A percentile compares a stretch with the other conserved stretches of the same genome.
These are phyloP conservation scores for Hanseniaspora singularis DNA, from an alignment of 805 yeast species.

Conservation along the genomic window DNA sequence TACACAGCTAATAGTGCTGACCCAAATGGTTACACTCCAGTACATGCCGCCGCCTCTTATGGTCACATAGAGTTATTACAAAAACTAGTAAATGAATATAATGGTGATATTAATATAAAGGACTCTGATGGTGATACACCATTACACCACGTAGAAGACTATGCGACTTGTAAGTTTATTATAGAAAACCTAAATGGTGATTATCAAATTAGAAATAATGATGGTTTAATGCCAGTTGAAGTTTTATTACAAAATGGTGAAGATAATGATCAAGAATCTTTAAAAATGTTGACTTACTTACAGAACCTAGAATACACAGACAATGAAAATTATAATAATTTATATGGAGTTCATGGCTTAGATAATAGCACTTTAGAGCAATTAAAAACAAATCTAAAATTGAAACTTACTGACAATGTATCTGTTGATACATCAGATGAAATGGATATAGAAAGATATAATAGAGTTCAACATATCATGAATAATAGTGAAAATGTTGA, in stretches of 20 bases:
- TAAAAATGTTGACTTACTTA: slow-evolving; percentile 61
- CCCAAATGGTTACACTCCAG: slow-evolving; percentile 89
- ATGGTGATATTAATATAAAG: slow-evolving; percentile 71
- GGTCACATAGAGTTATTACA: slow-evolving; percentile 59
- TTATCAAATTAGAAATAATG: slow-evolving; percentile 48
- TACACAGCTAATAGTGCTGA: slow-evolving; percentile 65
- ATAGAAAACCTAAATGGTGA: slow-evolving; percentile 63
- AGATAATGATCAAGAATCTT: slow-evolving; percentile 53
- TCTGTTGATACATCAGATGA: slow-evolving; percentile 26
- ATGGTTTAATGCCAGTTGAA: slow-evolving; percentile 62
- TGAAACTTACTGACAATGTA: slow-evolving; percentile 39
- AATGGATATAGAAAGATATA: slow-evolving; percentile 46
- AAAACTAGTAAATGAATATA: slow-evolving; percentile 30
- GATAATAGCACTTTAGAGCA: slow-evolving; percentile 26
- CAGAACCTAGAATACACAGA: slow-evolving; percentile 23
- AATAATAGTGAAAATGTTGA: slow-evolving; percentile 66
- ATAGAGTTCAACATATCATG: slow-evolving; percentile 55
- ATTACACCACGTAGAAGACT: slow-evolving; percentile 75
- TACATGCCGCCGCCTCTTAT: slow-evolving; percentile 95
- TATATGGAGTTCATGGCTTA: slow-evolving; percentile 17
- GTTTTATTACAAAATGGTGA: slow-evolving; percentile 47
- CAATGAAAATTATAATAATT: slow-evolving; percentile 16
- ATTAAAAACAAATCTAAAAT: slow-evolving; percentile 40
- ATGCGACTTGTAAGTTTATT: slow-evolving; percentile 49
- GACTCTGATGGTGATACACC: slow-evolving; percentile 95